phyloP scores from a whole-genome alignment of 768 basidiomycete genomes.

The Psilocybe tampanensis region DNA sequence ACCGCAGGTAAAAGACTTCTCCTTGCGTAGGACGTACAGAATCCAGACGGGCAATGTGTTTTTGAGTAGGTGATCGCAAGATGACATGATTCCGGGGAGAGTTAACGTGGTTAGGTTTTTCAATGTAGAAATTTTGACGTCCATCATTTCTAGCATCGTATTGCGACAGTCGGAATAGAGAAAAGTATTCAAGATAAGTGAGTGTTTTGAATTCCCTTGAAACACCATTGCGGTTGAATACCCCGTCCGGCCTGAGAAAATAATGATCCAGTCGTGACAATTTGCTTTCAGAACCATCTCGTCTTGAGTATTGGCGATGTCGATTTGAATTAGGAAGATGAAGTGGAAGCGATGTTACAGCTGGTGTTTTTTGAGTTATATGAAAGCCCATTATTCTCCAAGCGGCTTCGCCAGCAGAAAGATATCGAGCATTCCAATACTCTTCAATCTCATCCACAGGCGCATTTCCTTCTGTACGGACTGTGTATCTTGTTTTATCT shows the following conservation, averaged over 20 bases:
- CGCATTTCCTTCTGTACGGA: background rate
- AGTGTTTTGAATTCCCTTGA: background rate
- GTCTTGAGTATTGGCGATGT: conserved; percentile 25
- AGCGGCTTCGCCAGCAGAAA: conserved; percentile 35
- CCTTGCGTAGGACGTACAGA: conserved; percentile 27
- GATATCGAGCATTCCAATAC: conserved; percentile 34
- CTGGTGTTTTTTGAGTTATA: conserved; percentile 35
- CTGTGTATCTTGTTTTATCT: conserved; percentile 10
- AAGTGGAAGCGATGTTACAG: conserved; percentile 34
- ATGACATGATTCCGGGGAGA: conserved; percentile 12
- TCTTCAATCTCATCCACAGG: conserved; percentile 36
- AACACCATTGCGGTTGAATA: background rate
- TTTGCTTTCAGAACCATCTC: conserved; percentile 2
- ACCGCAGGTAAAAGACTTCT: conserved; percentile 35
- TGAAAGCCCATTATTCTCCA: conserved; percentile 39
- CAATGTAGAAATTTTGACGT: conserved; percentile 2
- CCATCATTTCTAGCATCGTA: background rate
- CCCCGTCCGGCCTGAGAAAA: conserved; percentile 19
- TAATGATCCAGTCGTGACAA: conserved; percentile 22
- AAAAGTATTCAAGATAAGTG: background rate
- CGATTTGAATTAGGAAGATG: conserved; percentile 23
- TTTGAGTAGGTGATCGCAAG: background rate
- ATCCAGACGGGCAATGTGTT: conserved; percentile 27
- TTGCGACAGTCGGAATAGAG: conserved; percentile 3
- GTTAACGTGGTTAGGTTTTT: background rate